A percentile compares a stretch with the other conserved stretches of the same genome.
Evolutionary conservation across 805 yeast genomes (phyloP).

Genomic region (Yamadazyma scolyti): DNA sequence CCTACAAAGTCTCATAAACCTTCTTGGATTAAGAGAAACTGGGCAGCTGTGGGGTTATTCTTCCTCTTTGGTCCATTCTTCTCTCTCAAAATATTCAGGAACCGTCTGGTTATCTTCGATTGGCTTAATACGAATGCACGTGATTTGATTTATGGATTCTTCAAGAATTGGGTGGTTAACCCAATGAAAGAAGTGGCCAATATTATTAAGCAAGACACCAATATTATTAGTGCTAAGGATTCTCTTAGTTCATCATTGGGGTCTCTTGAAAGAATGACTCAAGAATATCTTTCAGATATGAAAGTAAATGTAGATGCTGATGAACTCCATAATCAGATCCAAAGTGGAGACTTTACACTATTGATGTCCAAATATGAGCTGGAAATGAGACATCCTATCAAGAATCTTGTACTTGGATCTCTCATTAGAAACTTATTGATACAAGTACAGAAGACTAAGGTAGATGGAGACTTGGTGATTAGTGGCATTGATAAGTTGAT

Average conservation of each 20-base stretch:
- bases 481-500: conserved; percentile 86
- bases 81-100: conserved; percentile 39
- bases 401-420: conserved; percentile 61
- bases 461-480: conserved; percentile 88
- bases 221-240: conserved; percentile 68
- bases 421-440: conserved; percentile 75
- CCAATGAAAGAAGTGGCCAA: conserved; percentile 71
- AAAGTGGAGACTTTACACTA: conserved; percentile 73
- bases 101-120: conserved; percentile 47
- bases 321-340: conserved; percentile 46
- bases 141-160: conserved; percentile 65
- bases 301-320: conserved; percentile 4
- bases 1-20: too few species aligned
- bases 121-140: conserved; percentile 60
- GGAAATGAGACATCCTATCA: conserved; percentile 68
- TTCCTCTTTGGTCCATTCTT: conserved; percentile 54
- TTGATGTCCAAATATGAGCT: conserved; percentile 78
- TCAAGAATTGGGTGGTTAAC: conserved; percentile 76
- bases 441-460: conserved; percentile 94
- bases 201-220: conserved; percentile 77
- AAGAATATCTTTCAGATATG: conserved; percentile 48
- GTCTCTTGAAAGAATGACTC: conserved; percentile 84
- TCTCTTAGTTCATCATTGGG: conserved; percentile 74
- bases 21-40: too few species aligned
- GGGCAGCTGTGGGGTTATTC: conserved; percentile 54